Conservation (phyloP, 495 filamentous ascomycete species). For the Platismatia glauca region DNA sequence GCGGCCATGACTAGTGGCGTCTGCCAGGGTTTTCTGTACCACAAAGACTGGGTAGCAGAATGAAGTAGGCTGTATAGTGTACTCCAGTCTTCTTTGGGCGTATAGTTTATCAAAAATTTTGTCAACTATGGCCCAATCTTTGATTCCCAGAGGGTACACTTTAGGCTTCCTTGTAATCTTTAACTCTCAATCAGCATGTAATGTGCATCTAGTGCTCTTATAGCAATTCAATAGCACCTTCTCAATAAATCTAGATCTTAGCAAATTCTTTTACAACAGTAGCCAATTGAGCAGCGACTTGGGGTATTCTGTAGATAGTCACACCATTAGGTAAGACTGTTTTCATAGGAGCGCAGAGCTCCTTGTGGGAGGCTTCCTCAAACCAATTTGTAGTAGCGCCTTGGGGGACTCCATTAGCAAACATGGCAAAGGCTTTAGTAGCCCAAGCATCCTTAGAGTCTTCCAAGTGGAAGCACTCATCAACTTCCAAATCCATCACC, state of each 20-base stretch:
- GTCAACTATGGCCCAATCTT: slow-evolving; percentile 18
- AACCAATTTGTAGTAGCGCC: no score
- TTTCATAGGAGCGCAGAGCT: no score
- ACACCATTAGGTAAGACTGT: not conserved
- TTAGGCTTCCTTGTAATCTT: not conserved
- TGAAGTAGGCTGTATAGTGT: not conserved
- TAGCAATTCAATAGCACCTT: not conserved
- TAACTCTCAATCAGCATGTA: not conserved
- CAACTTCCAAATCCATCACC: not conserved
- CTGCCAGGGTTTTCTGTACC: slow-evolving; percentile 8
- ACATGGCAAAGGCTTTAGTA: not conserved
- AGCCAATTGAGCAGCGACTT: not conserved
- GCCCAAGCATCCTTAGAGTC: no score
- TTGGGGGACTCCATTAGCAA: not conserved
- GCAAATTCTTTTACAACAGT: not conserved
- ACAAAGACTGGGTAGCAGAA: slow-evolving; percentile 16
- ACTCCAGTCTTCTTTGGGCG: slow-evolving; percentile 13
- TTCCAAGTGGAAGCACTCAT: not conserved
- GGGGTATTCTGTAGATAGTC: not conserved
- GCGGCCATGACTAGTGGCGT: not conserved
- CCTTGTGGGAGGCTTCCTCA: no score
- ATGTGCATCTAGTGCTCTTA: not conserved
- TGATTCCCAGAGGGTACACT: slow-evolving; percentile 2
- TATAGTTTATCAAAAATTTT: slow-evolving; percentile 21
- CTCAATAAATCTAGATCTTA: not conserved